phyloP scores from a whole-genome alignment of 176 grass and related monocot genomes.

The Echinochloa phyllopogon region DNA sequence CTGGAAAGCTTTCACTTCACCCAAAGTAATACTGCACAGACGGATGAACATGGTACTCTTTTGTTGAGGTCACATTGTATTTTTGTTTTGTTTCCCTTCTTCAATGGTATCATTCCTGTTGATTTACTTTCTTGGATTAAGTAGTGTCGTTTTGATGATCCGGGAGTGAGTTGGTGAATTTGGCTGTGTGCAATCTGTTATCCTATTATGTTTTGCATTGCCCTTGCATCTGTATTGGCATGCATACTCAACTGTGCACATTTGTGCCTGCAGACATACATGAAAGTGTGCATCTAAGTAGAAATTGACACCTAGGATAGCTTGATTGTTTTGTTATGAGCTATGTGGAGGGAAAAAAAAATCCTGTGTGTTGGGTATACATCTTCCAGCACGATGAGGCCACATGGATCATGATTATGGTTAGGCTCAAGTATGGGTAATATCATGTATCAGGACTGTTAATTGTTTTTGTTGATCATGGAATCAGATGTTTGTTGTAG shows the following conservation, averaged over 20 bases:
- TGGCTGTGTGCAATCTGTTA: slow-evolving; percentile 5
- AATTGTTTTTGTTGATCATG: not conserved
- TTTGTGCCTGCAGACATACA: slow-evolving; percentile 21
- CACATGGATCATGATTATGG: not conserved
- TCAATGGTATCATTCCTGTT: not conserved
- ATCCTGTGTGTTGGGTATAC: not conserved
- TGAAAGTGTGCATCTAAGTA: not conserved
- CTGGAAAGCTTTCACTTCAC: not conserved
- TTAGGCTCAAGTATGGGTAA: not conserved
- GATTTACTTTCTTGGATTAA: not conserved
- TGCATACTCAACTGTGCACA: not conserved
- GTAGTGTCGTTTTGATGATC: not conserved
- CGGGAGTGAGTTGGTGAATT: slow-evolving; percentile 14
- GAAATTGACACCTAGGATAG: not conserved
- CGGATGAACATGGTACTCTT: not conserved
- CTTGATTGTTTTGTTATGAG: not conserved
- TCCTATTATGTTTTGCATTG: not conserved
- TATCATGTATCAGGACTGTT: not conserved
- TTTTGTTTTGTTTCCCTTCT: not conserved
- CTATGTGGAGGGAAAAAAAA: not conserved
- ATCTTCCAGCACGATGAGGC: not conserved
- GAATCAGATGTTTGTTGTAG: not conserved
- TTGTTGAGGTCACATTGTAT: slow-evolving; percentile 22
- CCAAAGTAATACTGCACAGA: not conserved
- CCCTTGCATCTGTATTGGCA: not conserved